Evolutionary conservation across 1,284 basidiomycete species (phyloP).

Genomic region (Vanrija sp.): DNA sequence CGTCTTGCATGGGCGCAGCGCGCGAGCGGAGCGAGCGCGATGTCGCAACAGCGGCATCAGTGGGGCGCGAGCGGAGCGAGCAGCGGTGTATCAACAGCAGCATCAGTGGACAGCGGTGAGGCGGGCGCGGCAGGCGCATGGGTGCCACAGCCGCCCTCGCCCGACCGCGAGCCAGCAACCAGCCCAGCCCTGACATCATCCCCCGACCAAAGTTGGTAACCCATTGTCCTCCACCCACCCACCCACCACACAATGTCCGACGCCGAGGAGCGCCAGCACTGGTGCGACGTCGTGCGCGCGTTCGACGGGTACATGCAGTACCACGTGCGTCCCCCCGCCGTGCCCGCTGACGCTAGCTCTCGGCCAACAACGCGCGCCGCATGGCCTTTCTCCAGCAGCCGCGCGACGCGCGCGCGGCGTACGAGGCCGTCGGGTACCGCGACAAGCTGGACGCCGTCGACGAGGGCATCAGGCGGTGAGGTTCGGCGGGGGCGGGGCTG

Average conservation of each 20-base stretch:
- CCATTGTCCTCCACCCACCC: too few species aligned
- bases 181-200: too few species aligned
- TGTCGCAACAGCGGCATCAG: too few species aligned
- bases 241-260: slow-evolving; percentile 14
- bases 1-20: too few species aligned
- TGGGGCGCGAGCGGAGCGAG: too few species aligned
- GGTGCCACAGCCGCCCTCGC: too few species aligned
- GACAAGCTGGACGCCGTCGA: slow-evolving; percentile 50
- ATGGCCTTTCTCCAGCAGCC: slow-evolving; percentile 45
- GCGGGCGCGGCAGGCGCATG: too few species aligned
- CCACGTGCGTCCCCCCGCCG: slow-evolving; percentile 31
- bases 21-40: too few species aligned
- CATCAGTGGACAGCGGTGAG: too few species aligned
- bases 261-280: slow-evolving; percentile 42
- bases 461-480: slow-evolving; percentile 47
- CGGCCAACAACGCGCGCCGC: slow-evolving; percentile 44
- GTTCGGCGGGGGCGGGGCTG: background rate
- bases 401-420: slow-evolving; percentile 33
- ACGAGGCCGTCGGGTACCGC: slow-evolving; percentile 40
- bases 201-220: too few species aligned
- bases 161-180: too few species aligned
- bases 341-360: slow-evolving; percentile 29
- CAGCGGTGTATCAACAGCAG: too few species aligned
- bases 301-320: slow-evolving; percentile 50
- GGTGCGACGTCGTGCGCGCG: slow-evolving; percentile 37